Conservation (phyloP, 768 basidiomycete genomes). For the Hericium alpestre region DNA sequence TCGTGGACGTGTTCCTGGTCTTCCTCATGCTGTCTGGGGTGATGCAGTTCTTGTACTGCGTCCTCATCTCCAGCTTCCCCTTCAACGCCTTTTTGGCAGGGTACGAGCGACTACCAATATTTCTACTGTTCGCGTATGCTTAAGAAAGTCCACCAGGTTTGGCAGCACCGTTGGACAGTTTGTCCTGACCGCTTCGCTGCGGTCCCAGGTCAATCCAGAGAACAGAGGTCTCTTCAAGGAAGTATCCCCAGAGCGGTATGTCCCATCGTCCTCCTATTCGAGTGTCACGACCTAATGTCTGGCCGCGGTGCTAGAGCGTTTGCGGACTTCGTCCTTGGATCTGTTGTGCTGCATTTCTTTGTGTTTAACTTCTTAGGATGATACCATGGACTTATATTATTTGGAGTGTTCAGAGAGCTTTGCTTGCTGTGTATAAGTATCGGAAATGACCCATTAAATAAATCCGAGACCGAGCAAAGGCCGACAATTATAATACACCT, state of each 20-base stretch:
- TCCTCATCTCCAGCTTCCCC: conserved; percentile 85
- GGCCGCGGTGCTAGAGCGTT: conserved; percentile 59
- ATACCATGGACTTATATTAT: conserved; percentile 1
- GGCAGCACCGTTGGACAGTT: conserved; percentile 93
- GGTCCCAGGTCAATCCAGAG: conserved; percentile 83
- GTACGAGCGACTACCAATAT: conserved; percentile 29
- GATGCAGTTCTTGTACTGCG: conserved; percentile 83
- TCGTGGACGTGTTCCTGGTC: conserved; percentile 85
- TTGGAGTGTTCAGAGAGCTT: not conserved
- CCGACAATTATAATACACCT: not conserved
- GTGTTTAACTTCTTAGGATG: conserved; percentile 97
- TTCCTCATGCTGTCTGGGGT: conserved; percentile 90
- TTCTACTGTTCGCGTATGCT: not conserved
- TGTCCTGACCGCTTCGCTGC: conserved; percentile 83
- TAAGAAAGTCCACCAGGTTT: conserved; percentile 44
- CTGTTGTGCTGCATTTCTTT: conserved; percentile 93
- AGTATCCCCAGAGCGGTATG: conserved; percentile 88
- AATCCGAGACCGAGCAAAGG: not conserved
- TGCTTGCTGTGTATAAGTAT: not conserved
- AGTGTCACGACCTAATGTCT: not conserved
- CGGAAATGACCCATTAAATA: not conserved
- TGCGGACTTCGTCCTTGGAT: conserved; percentile 92
- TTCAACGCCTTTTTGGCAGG: conserved; percentile 97
- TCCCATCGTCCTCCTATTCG: conserved; percentile 1
- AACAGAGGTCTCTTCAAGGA: conserved; percentile 79